Evolutionary conservation across 192 early-diverging fungal species (phyloP).

Genomic region (Backusella mclennaniae): DNA sequence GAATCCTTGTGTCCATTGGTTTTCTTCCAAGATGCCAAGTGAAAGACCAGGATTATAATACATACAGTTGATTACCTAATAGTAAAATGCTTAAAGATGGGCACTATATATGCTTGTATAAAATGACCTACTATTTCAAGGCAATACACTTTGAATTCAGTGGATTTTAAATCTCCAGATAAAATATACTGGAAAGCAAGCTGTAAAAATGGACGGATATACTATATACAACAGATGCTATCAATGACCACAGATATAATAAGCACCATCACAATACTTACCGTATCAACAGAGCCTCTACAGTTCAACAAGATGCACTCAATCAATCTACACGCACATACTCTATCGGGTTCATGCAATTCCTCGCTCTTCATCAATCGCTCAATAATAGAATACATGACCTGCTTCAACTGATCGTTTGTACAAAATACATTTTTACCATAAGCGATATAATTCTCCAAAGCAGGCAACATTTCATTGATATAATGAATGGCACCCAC

Average conservation of each 20-base stretch:
- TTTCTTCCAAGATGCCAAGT: conserved; percentile 74
- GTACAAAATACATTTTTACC: conserved; percentile 76
- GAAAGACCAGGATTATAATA: conserved; percentile 85
- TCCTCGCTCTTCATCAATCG: conserved; percentile 79
- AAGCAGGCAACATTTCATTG: conserved; percentile 82
- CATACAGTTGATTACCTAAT: conserved; percentile 71
- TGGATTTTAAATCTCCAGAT: conserved; percentile 57
- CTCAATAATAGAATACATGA: conserved; percentile 81
- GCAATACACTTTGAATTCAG: conserved; percentile 67
- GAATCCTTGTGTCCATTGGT: conserved; percentile 71
- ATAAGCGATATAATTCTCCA: conserved; percentile 88
- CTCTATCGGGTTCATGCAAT: conserved; percentile 74
- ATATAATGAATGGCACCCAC: conserved; percentile 76
- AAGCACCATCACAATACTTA: conserved; percentile 12
- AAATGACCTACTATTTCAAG: conserved; percentile 60
- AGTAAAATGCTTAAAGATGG: not conserved
- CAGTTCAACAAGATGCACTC: conserved; percentile 85
- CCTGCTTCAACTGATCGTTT: conserved; percentile 64
- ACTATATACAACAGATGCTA: conserved; percentile 25
- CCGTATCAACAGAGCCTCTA: conserved; percentile 75
- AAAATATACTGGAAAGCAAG: conserved; percentile 66
- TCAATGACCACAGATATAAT: conserved; percentile 2
- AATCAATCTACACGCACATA: conserved; percentile 78
- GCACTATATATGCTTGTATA: not conserved
- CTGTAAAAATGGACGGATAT: conserved; percentile 68